Evolutionary conservation across 208 protist genomes (phyloP).

Genomic region (Leishmania aethiopica): DNA sequence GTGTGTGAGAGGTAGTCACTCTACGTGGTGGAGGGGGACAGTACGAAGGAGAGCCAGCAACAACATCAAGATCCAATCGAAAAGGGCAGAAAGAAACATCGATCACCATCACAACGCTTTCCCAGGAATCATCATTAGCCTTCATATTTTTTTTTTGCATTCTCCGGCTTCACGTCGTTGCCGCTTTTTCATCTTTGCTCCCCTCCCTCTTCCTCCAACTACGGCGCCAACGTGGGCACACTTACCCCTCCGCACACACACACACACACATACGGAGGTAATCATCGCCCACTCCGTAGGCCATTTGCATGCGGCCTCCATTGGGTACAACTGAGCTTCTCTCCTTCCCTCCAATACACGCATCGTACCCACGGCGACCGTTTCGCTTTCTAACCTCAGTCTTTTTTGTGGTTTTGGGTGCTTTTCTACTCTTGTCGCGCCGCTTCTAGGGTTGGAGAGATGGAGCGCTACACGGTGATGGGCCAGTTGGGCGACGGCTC

Average conservation of each 20-base stretch:
- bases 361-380: not conserved
- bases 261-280: not conserved
- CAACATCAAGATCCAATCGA: not conserved
- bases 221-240: not conserved
- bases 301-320: not conserved
- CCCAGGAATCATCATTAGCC: not conserved
- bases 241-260: not conserved
- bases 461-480: slow-evolving; percentile 96
- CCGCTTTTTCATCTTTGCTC: not conserved
- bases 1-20: not conserved
- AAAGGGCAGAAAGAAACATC: not conserved
- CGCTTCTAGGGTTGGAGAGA: slow-evolving; percentile 9
- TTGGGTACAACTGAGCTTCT: not conserved
- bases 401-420: not conserved
- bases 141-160: not conserved
- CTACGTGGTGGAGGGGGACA: not conserved
- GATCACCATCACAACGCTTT: not conserved
- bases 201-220: not conserved
- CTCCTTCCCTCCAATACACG: slow-evolving; percentile 4
- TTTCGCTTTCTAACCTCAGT: not conserved
- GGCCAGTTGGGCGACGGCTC: slow-evolving; percentile 97
- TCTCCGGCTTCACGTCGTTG: not conserved
- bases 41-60: not conserved
- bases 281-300: not conserved
- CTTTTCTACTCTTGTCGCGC: not conserved